A percentile compares a stretch with the other conserved stretches of the same genome.
These are phyloP conservation scores for apple (Malus domestica) DNA, from an alignment of 306 rosid species.

Conservation along the genomic window ASM211411v1 NC_041797.1:7632001-7632500, in stretches of 20 bases:
- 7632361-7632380: constrained; percentile 79
- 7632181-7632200: constrained; percentile 83
- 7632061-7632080: constrained; percentile 52
- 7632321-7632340: constrained; percentile 72
- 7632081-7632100: constrained; percentile 31
- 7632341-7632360: constrained; percentile 82
- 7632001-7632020: constrained; percentile 37
- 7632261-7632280: constrained; percentile 57
- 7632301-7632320: constrained; percentile 63
- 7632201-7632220: constrained; percentile 44
- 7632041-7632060: constrained; percentile 67
- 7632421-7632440: neutral
- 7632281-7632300: constrained; percentile 57
- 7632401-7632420: constrained; percentile 56
- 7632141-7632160: constrained; percentile 61
- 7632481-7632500: neutral
- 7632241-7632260: constrained; percentile 69
- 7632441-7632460: neutral
- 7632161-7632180: constrained; percentile 66
- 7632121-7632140: constrained; percentile 58
- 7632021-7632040: constrained; percentile 56
- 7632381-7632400: constrained; percentile 80
- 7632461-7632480: neutral
- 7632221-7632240: constrained; percentile 89
- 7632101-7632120: constrained; percentile 77